Evolutionary conservation across 1,284 basidiomycete species (phyloP), one percentile per base, ranked within the genome.

Genomic region (Ustanciosporium gigantosporum): DNA sequence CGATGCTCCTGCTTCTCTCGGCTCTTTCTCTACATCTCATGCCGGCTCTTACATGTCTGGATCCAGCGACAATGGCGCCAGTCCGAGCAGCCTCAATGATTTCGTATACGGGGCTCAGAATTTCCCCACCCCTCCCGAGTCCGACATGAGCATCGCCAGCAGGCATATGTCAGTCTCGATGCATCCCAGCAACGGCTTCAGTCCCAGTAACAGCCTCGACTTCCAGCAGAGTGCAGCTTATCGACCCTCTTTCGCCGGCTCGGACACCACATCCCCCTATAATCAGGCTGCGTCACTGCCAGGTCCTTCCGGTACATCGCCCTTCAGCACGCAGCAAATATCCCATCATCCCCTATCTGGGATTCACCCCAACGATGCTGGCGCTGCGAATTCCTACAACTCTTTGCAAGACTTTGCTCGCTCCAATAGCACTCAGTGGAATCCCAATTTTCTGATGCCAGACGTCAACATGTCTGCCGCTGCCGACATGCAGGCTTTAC

Each of bases 81-180:
- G 64, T 21, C 65, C 60, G 0, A 27, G 46, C 36, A 64, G 56
- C 48, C 56, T 70, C 51, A 65, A 70, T 25, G 68, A 68, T 42
- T 65, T 70, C 41, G 55, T 70, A 29, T 55, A 64, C 35, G 66
- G 61, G 19, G 43, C 44, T 29, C 40, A 46, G 50, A 50, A 36
- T 38, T 68, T 61, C 22, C 52, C 57, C 3, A 66, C 65, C 24
- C 66, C 65, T 11, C 56, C 60, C 8, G 60, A 58, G 5, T 55
- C 64, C 6, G 61, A 66, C 19, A 11, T 58, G 14, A 39, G 38
- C 20, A 42, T 36, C 36, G 38, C 46, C 5, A 37, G 48, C 24
- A 47, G 57, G 36, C 47, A 46, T 41, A 27, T 46, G 19, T 66
- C 57, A n/a, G 41, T 61, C 25, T 57, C 64, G 9, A 21, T 56